Base-by-base conservation (phyloP, 2,329 filamentous ascomycete species). In the Neonectria faginata region DNA sequence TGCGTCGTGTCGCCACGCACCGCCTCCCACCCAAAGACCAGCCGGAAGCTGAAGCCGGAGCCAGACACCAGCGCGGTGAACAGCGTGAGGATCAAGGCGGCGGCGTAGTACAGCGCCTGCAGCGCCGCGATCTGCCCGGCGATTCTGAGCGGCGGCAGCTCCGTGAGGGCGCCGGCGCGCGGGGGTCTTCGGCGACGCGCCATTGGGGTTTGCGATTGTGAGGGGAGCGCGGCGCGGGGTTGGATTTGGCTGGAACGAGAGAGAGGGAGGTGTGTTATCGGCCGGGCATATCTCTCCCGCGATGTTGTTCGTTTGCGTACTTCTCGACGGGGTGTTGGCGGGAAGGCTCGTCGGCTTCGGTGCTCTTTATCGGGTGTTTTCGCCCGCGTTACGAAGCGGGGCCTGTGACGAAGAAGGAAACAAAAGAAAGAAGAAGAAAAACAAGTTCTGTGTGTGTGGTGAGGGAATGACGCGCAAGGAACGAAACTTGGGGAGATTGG, bases 21-120 rank as follows among this genome's bases (percentile, higher is more conserved):
- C n/a, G 80, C 77, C 39, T 82, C 79, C 86, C 87, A 89, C 60
- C 86, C 85, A 62, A 89, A 84, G 14, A 89, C 77, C 64, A 89
- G 77, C 69, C 86, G 83, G 8, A 85, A 69, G 58, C 78, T 81
- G 72, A 90, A 89, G 2, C 79, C 74, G 29, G 82, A 79, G 33
- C 88, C 88, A n/a, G 85, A 82, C 20, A 89, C 85, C 42, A 89
- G 83, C 12, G 85, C 79, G 10, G 85, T 86, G 77, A 90, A 89
- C 62, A 88, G 79, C 75, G 87, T 83, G 45, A 89, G 79, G 11
- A 86, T 76, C 33, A 85, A 74, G 8, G 85, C 83, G 18, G 79
- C 79, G 62, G 77, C 75, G 75, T 89, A 89, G 79, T 86, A 89
- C 56, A 88, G 77, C 18, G 78, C 79, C 72, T 90, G 88, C 14